Percentiles rank a stretch among this genome's conserved stretches.
These are phyloP conservation scores for Sordariomycetes sp. DNA, from an alignment of 2,329 filamentous ascomycete genomes.

Conservation along the genomic window DNA sequence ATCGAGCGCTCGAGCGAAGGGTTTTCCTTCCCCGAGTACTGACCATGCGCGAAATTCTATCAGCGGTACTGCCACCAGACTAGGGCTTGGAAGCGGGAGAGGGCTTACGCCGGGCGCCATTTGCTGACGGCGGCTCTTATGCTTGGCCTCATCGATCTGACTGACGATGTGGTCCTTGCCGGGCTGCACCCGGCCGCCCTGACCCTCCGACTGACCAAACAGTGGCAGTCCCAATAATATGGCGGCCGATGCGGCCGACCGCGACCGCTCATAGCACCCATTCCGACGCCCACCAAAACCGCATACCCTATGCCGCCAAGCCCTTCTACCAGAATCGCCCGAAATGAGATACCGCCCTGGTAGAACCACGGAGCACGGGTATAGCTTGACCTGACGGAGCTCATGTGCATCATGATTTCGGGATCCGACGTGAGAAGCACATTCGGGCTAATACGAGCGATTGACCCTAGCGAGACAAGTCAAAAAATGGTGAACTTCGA, in stretches of 20 bases:
- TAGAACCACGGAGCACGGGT: constrained; percentile 14
- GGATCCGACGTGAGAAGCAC: constrained; percentile 25
- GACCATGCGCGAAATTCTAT: background rate
- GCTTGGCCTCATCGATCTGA: constrained; percentile 29
- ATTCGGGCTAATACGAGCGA: constrained; percentile 27
- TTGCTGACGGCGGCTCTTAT: constrained; percentile 26
- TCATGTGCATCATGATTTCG: constrained; percentile 21
- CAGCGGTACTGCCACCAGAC: background rate
- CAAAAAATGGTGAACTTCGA: constrained; percentile 8
- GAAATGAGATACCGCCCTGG: background rate
- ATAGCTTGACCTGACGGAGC: constrained; percentile 20
- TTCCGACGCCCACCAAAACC: constrained; percentile 5
- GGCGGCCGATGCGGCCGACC: no score
- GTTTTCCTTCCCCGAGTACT: constrained; percentile 38
- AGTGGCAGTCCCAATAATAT: no score
- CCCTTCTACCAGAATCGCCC: background rate
- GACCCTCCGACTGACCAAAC: no score
- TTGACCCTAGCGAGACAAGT: constrained; percentile 11
- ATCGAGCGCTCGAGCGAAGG: constrained; percentile 31
- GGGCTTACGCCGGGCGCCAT: constrained; percentile 32
- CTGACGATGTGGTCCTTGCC: constrained; percentile 40
- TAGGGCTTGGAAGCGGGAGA: constrained; percentile 5
- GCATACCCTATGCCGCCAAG: constrained; percentile 13
- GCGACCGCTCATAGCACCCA: background rate
- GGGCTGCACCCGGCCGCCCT: constrained; percentile 33